phyloP scores from a whole-genome alignment of 2,329 filamentous ascomycete genomes.

The Curvularia sp. region DNA sequence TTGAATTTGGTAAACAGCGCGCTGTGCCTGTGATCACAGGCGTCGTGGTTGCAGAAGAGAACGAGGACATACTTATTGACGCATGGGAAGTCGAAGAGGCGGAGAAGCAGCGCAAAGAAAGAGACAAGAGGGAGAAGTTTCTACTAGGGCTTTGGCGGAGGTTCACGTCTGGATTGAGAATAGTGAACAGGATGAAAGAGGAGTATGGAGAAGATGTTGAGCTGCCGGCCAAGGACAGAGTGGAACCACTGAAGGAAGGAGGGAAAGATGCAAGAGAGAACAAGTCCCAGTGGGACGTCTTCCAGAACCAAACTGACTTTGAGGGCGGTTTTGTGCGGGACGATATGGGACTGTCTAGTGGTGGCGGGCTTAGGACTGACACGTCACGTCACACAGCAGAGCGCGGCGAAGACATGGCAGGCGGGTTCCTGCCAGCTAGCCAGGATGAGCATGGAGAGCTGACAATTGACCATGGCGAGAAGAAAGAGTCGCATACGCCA shows the following conservation, averaged over 20 bases:
- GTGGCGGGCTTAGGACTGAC: slow-evolving; percentile 22
- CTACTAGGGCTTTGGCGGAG: slow-evolving; percentile 83
- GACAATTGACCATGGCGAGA: slow-evolving; percentile 44
- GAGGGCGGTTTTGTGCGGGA: slow-evolving; percentile 55
- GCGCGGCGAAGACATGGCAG: slow-evolving; percentile 41
- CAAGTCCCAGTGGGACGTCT: slow-evolving; percentile 52
- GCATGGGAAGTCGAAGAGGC: slow-evolving; percentile 78
- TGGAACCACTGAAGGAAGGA: slow-evolving; percentile 52
- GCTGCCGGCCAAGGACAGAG: slow-evolving; percentile 71
- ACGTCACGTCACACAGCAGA: slow-evolving; percentile 17
- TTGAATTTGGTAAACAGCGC: slow-evolving; percentile 94
- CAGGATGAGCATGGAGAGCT: slow-evolving; percentile 44
- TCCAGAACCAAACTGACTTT: slow-evolving; percentile 42
- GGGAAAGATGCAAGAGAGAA: slow-evolving; percentile 64
- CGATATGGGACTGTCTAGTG: slow-evolving; percentile 21
- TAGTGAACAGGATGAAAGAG: slow-evolving; percentile 59
- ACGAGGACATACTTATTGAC: slow-evolving; percentile 75
- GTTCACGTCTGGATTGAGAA: slow-evolving; percentile 83
- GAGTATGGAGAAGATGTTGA: slow-evolving; percentile 45
- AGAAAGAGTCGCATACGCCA: slow-evolving; percentile 9
- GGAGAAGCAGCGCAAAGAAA: slow-evolving; percentile 76
- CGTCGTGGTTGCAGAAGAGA: slow-evolving; percentile 84
- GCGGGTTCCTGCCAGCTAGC: slow-evolving; percentile 49
- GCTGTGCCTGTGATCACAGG: slow-evolving; percentile 91
- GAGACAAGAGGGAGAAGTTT: slow-evolving; percentile 79